A percentile compares a stretch with the other conserved stretches of the same genome.
Evolutionary conservation across 306 rosid species (phyloP).

Genomic region (Quercus suber): DNA sequence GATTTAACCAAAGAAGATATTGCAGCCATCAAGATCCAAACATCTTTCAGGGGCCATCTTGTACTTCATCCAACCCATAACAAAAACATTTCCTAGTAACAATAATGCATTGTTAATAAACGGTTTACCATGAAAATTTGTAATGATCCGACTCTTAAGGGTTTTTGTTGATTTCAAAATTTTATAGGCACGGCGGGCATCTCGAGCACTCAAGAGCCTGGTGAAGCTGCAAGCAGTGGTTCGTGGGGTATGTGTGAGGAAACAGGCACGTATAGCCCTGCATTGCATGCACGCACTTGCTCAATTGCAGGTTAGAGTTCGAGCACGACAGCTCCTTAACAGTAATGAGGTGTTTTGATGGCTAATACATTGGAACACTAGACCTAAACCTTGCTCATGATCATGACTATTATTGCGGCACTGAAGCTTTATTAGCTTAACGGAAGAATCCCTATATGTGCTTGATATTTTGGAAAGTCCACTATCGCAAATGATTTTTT

Average conservation of each 20-base stretch:
- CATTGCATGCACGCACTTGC: slow-evolving; percentile 76
- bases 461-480: neutral
- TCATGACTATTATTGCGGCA: too few species aligned
- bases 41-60: slow-evolving; percentile 82
- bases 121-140: neutral
- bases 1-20: slow-evolving; percentile 30
- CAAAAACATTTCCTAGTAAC: neutral
- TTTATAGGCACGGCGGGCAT: slow-evolving; percentile 74
- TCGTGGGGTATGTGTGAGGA: slow-evolving; percentile 64
- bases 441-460: neutral
- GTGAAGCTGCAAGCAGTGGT: slow-evolving; percentile 89
- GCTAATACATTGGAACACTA: too few species aligned
- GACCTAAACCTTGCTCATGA: too few species aligned
- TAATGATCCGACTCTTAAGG: neutral
- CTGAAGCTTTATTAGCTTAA: neutral
- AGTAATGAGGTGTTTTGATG: neutral
- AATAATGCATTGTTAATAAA: neutral
- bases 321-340: slow-evolving; percentile 60
- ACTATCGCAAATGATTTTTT: neutral
- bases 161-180: neutral
- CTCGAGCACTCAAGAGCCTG: slow-evolving; percentile 59
- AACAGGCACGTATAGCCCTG: slow-evolving; percentile 66
- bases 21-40: slow-evolving; percentile 75
- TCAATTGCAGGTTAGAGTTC: slow-evolving; percentile 69
- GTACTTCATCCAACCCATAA: slow-evolving; percentile 30